Percentiles rank a stretch among this genome's conserved stretches.
phyloP scores from a whole-genome alignment of 2,329 filamentous ascomycete species.

The Daldinia sp. region DNA sequence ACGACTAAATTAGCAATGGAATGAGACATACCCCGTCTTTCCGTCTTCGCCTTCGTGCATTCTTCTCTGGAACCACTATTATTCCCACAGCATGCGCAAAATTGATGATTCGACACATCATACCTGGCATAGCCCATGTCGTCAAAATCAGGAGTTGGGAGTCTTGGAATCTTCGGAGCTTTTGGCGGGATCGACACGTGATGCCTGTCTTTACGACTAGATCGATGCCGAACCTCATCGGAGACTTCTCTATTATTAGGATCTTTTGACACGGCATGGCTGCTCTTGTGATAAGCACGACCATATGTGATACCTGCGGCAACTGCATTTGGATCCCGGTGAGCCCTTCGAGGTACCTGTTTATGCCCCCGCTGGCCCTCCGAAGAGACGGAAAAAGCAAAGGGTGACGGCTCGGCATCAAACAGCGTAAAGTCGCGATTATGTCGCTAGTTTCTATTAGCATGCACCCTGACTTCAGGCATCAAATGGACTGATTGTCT shows the following conservation, averaged over 20 bases:
- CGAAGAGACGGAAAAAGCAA: neutral
- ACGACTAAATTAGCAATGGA: neutral
- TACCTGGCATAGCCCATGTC: conserved; percentile 26
- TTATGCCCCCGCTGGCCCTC: conserved; percentile 7
- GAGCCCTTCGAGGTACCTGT: conserved; percentile 7
- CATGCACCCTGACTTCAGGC: neutral
- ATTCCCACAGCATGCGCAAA: conserved; percentile 45
- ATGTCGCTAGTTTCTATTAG: conserved; percentile 12
- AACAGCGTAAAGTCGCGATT: conserved; percentile 7
- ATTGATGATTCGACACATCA: conserved; percentile 32
- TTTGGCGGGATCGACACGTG: conserved; percentile 31
- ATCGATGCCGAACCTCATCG: conserved; percentile 3
- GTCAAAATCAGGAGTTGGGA: conserved; percentile 49
- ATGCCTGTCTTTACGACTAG: conserved; percentile 22
- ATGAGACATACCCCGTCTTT: conserved; percentile 43
- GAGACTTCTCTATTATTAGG: conserved; percentile 27
- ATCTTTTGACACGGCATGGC: conserved; percentile 15
- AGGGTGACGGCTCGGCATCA: conserved; percentile 6
- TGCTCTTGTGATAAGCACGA: conserved; percentile 14
- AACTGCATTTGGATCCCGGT: conserved; percentile 15
- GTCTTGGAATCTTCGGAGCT: conserved; percentile 46
- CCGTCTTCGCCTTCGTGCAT: conserved; percentile 45
- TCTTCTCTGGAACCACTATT: conserved; percentile 18
- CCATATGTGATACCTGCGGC: conserved; percentile 18
- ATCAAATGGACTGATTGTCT: neutral